Conservation (phyloP, 1,284 basidiomycete species). For the Cerioporus squamosus region DNA sequence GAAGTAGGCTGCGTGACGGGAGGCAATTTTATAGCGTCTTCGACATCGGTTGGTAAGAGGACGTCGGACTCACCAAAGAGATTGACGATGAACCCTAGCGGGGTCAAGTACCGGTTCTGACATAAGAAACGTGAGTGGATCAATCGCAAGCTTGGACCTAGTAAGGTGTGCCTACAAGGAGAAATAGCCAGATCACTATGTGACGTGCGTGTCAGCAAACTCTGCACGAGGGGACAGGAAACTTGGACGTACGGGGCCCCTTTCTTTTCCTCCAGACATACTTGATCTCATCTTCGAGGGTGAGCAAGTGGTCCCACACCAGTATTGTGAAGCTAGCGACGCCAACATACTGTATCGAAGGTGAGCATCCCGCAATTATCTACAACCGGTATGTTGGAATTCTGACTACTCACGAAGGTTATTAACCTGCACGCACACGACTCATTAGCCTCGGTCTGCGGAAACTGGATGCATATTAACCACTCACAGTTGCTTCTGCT, state of each 20-base stretch:
- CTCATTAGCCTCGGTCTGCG: neutral
- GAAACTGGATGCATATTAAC: neutral
- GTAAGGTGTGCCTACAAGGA: slow-evolving; percentile 40
- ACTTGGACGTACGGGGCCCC: slow-evolving; percentile 42
- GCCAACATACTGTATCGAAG: slow-evolving; percentile 47
- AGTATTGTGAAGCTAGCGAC: slow-evolving; percentile 51
- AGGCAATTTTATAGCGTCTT: no score
- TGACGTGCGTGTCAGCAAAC: neutral
- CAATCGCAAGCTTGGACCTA: no score
- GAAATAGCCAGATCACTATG: slow-evolving; percentile 51
- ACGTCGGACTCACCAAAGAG: slow-evolving; percentile 42
- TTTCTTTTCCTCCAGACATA: slow-evolving; percentile 55
- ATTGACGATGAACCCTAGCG: slow-evolving; percentile 53
- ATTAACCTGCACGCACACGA: no score
- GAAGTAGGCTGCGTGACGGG: slow-evolving; percentile 42
- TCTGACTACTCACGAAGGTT: slow-evolving; percentile 10
- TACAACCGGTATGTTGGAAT: neutral
- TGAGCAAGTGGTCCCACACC: slow-evolving; percentile 54
- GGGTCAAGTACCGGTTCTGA: slow-evolving; percentile 55
- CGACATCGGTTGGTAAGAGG: no score
- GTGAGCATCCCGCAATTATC: neutral
- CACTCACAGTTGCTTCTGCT: slow-evolving; percentile 6
- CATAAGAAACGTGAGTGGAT: no score
- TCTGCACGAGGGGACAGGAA: neutral
- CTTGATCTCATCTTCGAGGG: slow-evolving; percentile 53